These are phyloP conservation scores for Saccharomycopsis microspora DNA, from an alignment of 805 yeast genomes.

Conservation along the genomic window DNA sequence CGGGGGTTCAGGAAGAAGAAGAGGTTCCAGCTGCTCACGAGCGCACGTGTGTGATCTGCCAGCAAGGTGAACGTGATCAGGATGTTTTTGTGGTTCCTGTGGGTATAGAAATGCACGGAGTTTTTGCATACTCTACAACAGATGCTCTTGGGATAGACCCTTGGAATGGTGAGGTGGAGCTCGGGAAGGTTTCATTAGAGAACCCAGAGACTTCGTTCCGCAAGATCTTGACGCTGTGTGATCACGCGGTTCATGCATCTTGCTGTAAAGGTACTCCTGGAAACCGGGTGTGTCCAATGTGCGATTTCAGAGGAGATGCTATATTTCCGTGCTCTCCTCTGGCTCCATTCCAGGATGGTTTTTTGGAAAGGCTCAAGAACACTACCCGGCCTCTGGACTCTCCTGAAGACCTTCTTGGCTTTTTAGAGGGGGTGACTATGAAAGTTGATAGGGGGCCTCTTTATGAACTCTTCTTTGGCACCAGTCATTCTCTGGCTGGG, in stretches of 20 bases:
- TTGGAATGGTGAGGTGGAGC: background rate
- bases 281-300: conserved; percentile 9
- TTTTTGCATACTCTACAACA: conserved; percentile 12
- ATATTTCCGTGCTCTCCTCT: conserved; percentile 3
- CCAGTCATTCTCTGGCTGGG: too few species aligned
- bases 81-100: conserved; percentile 68
- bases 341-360: too few species aligned
- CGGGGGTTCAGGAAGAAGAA: background rate
- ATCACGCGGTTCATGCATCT: conserved; percentile 13
- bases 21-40: conserved; percentile 15
- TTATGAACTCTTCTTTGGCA: too few species aligned
- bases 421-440: too few species aligned
- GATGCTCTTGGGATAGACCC: conserved; percentile 13
- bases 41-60: conserved; percentile 17
- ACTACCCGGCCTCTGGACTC: too few species aligned
- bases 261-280: conserved; percentile 1
- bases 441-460: too few species aligned
- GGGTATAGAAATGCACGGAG: conserved; percentile 36
- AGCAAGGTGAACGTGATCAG: conserved; percentile 32
- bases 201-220: background rate
- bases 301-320: conserved; percentile 6
- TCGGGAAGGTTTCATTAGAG: too few species aligned
- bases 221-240: conserved; percentile 6
- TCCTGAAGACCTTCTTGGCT: too few species aligned
- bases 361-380: too few species aligned